Evolutionary conservation across 2,329 filamentous ascomycete species (phyloP).

Genomic region (Aspergillus novoparasiticus): DNA sequence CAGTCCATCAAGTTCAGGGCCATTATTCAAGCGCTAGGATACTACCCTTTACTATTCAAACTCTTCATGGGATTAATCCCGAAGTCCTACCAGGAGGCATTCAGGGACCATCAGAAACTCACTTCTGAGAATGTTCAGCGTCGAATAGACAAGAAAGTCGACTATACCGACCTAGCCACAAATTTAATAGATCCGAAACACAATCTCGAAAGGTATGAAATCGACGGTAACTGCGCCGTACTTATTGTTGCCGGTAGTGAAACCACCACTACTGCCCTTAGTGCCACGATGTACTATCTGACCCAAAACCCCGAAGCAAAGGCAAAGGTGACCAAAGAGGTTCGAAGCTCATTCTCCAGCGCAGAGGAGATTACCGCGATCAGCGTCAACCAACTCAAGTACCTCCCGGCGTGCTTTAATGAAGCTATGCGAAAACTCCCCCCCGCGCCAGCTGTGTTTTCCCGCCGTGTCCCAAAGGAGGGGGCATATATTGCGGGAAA

Average conservation of each 20-base stretch:
- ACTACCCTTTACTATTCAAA: not conserved
- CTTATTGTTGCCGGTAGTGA: conserved; percentile 4
- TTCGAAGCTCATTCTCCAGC: not conserved
- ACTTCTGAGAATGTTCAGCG: not conserved
- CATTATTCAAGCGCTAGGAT: not conserved
- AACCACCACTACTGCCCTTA: not conserved
- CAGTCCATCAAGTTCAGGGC: not conserved
- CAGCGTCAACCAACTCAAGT: conserved; percentile 8
- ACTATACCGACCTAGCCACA: conserved; percentile 13
- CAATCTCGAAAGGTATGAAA: not conserved
- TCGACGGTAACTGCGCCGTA: not conserved
- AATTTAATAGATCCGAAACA: not conserved
- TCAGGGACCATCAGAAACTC: not conserved
- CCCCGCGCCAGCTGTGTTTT: conserved; percentile 22
- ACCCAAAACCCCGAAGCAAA: not conserved
- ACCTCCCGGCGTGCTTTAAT: conserved; percentile 24
- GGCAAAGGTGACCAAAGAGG: not conserved
- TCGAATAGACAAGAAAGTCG: not conserved
- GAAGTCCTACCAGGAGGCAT: not conserved
- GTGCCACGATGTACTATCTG: not conserved
- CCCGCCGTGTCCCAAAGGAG: conserved; percentile 18
- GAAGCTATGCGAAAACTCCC: conserved; percentile 27
- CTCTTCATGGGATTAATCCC: not conserved
- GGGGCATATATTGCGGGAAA: conserved; percentile 13
- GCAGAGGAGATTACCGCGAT: not conserved